Conservation (phyloP, 805 yeast species). For the Candida qinlingensis region DNA sequence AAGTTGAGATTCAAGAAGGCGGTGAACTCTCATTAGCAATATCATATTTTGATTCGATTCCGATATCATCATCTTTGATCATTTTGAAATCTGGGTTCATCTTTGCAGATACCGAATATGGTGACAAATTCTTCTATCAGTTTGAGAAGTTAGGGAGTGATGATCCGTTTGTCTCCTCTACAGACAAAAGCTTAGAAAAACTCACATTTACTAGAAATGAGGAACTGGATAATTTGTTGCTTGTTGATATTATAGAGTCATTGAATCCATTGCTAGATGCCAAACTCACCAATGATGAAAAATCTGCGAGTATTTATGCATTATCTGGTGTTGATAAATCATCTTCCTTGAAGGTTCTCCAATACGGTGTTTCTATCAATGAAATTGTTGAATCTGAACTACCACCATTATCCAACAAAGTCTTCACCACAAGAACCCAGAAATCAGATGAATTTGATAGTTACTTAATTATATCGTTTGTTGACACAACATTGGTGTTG, state of each 20-base stretch:
- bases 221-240: conserved; percentile 49
- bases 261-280: conserved; percentile 49
- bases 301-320: conserved; percentile 36
- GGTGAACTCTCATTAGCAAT: conserved; percentile 33
- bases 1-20: conserved; percentile 46
- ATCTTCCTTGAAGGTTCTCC: conserved; percentile 42
- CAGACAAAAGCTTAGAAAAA: conserved; percentile 29
- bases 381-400: conserved; percentile 71
- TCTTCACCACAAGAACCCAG: conserved; percentile 57
- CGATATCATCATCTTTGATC: conserved; percentile 47
- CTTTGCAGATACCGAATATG: conserved; percentile 57
- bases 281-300: conserved; percentile 27
- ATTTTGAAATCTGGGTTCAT: conserved; percentile 74
- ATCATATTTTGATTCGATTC: conserved; percentile 74
- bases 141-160: conserved; percentile 71
- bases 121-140: conserved; percentile 68
- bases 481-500: conserved; percentile 65
- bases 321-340: conserved; percentile 39
- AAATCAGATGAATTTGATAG: conserved; percentile 46
- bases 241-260: conserved; percentile 43
- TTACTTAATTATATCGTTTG: conserved; percentile 59
- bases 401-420: conserved; percentile 56
- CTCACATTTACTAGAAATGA: conserved; percentile 26
- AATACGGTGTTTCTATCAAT: conserved; percentile 54
- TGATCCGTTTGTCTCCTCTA: conserved; percentile 31